Conservation (phyloP, 129 eudicot genomes). For the Centaurea solstitialis region DNA sequence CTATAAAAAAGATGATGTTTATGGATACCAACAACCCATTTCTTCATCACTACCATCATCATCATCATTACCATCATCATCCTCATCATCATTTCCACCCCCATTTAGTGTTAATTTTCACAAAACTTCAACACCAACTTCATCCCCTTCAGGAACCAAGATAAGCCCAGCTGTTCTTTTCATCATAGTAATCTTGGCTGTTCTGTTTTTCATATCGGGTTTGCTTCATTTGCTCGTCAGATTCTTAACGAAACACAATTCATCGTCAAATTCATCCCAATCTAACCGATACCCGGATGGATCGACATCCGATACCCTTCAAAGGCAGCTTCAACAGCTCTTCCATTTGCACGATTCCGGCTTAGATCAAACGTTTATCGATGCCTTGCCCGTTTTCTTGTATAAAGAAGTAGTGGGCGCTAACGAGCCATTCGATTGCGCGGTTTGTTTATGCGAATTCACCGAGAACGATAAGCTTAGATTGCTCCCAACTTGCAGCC, state of each 20-base stretch:
- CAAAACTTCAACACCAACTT: slow-evolving; percentile 34
- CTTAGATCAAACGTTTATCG: slow-evolving; percentile 85
- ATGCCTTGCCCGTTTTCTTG: slow-evolving; percentile 78
- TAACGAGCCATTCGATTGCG: slow-evolving; percentile 87
- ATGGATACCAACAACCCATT: slow-evolving; percentile 40
- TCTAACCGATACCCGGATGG: slow-evolving; percentile 57
- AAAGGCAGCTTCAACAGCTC: slow-evolving; percentile 85
- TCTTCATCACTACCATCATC: slow-evolving; percentile 23
- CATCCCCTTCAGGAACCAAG: slow-evolving; percentile 57
- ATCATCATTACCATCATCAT: too few relatives aligned
- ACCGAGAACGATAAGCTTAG: slow-evolving; percentile 69
- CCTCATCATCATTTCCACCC: slow-evolving; percentile 29
- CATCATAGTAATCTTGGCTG: slow-evolving; percentile 81
- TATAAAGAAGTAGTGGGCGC: slow-evolving; percentile 82
- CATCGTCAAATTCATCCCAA: slow-evolving; percentile 45
- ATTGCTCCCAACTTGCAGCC: slow-evolving; percentile 88
- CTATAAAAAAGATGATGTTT: slow-evolving; percentile 44
- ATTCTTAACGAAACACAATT: slow-evolving; percentile 63
- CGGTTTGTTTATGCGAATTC: slow-evolving; percentile 88
- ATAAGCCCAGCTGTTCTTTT: slow-evolving; percentile 83
- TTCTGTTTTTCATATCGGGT: slow-evolving; percentile 87
- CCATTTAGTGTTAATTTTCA: slow-evolving; percentile 40
- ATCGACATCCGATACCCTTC: slow-evolving; percentile 71
- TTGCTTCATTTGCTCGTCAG: slow-evolving; percentile 82
- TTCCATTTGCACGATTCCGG: slow-evolving; percentile 86